Evolutionary conservation across 306 rosid species (phyloP).

Genomic region (Lathyrus aphaca): DNA sequence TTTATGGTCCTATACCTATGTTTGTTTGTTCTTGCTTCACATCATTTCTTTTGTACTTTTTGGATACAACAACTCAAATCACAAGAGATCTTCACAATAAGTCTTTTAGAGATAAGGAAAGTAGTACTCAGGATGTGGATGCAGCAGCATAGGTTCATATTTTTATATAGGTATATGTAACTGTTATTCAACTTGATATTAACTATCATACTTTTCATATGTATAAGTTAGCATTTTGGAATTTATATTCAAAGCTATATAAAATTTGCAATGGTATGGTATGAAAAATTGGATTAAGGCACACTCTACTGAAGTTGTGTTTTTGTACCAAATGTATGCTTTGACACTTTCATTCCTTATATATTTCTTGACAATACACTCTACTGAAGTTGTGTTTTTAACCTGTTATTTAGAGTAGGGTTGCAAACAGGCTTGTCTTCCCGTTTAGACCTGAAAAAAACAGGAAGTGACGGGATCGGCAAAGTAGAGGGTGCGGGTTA

Average conservation of each 20-base stretch:
- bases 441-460: too few species aligned
- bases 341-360: too few species aligned
- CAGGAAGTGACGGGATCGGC: too few species aligned
- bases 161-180: neutral
- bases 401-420: too few species aligned
- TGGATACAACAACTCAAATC: slow-evolving; percentile 79
- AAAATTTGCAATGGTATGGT: too few species aligned
- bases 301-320: neutral
- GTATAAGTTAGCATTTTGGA: neutral
- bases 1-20: slow-evolving; percentile 93
- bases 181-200: slow-evolving; percentile 30
- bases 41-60: slow-evolving; percentile 70
- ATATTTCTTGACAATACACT: too few species aligned
- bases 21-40: slow-evolving; percentile 65
- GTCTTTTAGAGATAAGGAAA: slow-evolving; percentile 49
- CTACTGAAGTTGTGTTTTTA: too few species aligned
- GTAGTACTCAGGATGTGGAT: slow-evolving; percentile 40
- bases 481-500: too few species aligned
- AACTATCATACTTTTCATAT: neutral
- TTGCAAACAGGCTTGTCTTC: too few species aligned
- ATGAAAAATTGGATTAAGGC: neutral
- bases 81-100: slow-evolving; percentile 72
- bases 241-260: neutral
- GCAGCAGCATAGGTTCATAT: slow-evolving; percentile 39
- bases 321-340: neutral